Percentiles rank a stretch among this genome's conserved stretches.
These are phyloP conservation scores for Phialophora verrucosa DNA, from an alignment of 2,329 filamentous ascomycete genomes.

Conservation along the genomic window DNA sequence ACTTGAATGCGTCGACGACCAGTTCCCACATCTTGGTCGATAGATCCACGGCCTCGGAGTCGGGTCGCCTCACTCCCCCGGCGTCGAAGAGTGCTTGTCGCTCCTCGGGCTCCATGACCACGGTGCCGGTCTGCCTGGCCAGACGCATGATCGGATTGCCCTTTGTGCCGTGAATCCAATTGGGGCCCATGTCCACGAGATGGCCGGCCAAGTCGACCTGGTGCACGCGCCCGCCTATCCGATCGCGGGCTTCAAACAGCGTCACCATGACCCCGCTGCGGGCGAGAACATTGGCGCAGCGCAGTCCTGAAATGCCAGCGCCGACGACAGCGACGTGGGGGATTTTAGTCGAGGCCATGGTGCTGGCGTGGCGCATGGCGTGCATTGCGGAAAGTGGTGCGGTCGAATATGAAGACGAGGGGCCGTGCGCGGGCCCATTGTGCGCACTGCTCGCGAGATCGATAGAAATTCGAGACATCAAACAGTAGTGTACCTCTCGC, in stretches of 20 bases:
- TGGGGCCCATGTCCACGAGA: slow-evolving; percentile 66
- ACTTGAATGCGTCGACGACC: slow-evolving; percentile 64
- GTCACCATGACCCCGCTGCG: slow-evolving; percentile 63
- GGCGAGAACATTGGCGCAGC: slow-evolving; percentile 64
- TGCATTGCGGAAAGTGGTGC: slow-evolving; percentile 15
- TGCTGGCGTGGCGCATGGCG: slow-evolving; percentile 21
- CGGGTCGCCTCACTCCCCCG: slow-evolving; percentile 51
- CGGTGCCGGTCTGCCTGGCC: slow-evolving; percentile 59
- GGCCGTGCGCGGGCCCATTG: slow-evolving; percentile 15
- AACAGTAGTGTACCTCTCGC: neutral
- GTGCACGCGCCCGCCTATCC: slow-evolving; percentile 64
- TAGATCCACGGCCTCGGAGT: slow-evolving; percentile 44
- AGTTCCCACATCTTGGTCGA: slow-evolving; percentile 61
- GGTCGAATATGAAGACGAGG: neutral
- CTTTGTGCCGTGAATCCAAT: slow-evolving; percentile 69
- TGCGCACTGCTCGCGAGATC: slow-evolving; percentile 32
- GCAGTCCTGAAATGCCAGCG: slow-evolving; percentile 64
- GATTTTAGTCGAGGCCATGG: slow-evolving; percentile 45
- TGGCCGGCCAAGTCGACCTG: slow-evolving; percentile 57
- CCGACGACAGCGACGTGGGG: slow-evolving; percentile 65
- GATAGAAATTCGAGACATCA: slow-evolving; percentile 35
- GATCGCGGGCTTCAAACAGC: slow-evolving; percentile 64
- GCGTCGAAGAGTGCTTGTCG: slow-evolving; percentile 55
- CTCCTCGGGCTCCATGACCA: slow-evolving; percentile 60
- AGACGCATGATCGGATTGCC: slow-evolving; percentile 65